phyloP scores from a whole-genome alignment of 306 rosid species.

The Fragaria vesca region DNA sequence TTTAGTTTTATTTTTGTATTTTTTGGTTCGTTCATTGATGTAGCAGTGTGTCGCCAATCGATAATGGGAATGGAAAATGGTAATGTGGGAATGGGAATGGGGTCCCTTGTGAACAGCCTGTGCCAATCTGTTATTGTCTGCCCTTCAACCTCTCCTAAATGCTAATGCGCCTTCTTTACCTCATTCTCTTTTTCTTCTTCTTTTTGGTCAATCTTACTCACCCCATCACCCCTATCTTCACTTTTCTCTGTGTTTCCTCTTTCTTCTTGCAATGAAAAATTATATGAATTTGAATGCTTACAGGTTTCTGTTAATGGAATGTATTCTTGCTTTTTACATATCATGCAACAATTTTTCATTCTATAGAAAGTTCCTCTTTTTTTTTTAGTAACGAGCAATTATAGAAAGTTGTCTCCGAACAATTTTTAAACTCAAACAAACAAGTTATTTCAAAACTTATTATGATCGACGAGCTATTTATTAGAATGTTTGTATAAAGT shows the following conservation, averaged over 20 bases:
- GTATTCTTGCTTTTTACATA: not conserved
- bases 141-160: conserved; percentile 10
- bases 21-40: not conserved
- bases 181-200: not conserved
- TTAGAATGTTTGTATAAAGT: not conserved
- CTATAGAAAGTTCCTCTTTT: not conserved
- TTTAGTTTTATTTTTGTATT: not conserved
- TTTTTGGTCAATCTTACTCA: conserved; percentile 10
- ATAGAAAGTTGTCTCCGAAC: not conserved
- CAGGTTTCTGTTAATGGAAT: not conserved
- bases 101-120: conserved; percentile 35
- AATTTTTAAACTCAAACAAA: not conserved
- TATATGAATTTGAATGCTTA: not conserved
- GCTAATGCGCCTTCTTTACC: conserved; percentile 14
- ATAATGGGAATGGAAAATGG: not conserved
- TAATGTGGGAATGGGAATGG: not conserved
- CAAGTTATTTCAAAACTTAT: not conserved
- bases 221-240: not conserved
- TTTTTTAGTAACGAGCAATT: no score
- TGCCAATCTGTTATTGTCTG: conserved; percentile 37
- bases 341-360: not conserved
- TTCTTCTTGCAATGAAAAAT: not conserved
- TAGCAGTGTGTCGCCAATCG: not conserved
- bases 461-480: not conserved
- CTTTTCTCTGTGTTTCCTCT: not conserved